Conservation (phyloP, 176 grass and related monocot species). For the Otatea glauca region DNA sequence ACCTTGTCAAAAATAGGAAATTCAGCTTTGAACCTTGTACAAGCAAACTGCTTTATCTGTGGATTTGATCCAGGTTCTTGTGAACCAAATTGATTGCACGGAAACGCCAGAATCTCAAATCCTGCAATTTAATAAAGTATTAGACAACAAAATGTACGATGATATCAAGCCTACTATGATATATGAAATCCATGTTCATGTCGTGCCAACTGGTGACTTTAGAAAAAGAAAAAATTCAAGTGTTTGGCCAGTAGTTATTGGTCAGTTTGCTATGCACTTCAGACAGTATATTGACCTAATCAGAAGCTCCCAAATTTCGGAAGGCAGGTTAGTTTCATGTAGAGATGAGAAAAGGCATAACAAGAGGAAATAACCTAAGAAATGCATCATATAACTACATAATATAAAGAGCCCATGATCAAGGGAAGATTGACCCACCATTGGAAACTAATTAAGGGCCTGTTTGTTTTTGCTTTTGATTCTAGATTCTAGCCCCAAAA, state of each 20-base stretch:
- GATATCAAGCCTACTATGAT: constrained; percentile 4
- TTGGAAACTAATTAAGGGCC: neutral
- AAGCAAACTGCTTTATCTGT: constrained; percentile 98
- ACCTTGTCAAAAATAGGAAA: constrained; percentile 99
- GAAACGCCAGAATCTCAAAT: constrained; percentile 97
- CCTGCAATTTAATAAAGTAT: constrained; percentile 57
- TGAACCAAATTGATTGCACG: constrained; percentile 98
- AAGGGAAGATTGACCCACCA: neutral
- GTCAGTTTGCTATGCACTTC: neutral
- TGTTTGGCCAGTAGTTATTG: neutral
- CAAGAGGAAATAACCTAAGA: neutral
- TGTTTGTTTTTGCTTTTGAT: no score
- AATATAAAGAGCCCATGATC: neutral
- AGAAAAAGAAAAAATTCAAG: neutral
- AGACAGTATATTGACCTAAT: neutral
- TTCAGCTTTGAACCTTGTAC: constrained; percentile 99
- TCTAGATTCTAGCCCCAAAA: no score
- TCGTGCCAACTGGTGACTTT: neutral
- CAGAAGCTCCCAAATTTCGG: neutral
- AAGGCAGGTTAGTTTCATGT: neutral
- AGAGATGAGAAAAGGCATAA: neutral
- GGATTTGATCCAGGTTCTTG: constrained; percentile 96
- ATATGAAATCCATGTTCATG: neutral
- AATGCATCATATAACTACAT: neutral
- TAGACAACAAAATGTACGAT: constrained; percentile 21